Base-by-base conservation (phyloP, 345 rosid species). In the Eutrema heterophyllum region DNA sequence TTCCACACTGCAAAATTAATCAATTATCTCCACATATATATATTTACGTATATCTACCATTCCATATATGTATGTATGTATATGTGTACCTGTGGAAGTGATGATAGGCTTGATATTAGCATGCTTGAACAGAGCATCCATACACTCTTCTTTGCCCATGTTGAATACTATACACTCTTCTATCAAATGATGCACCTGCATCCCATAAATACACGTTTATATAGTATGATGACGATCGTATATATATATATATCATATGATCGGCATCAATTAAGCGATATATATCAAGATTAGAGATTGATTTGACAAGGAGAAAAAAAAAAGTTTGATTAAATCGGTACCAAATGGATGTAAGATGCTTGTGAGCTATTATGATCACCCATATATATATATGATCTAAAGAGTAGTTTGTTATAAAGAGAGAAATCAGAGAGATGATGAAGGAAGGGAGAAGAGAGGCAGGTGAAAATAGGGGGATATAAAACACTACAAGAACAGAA, bases 121-220 rank as follows among this genome's bases (percentile, higher is more conserved):
- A 79, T 91, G 93, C 80, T 87, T 89, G 60, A 88, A 82, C 77
- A 93, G 87, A 80, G 97, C 91, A 43, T 88, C 94, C 89, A 88
- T 84, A 92, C 96, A 91, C 83, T 93, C 97, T 80, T 93, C 96
- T 82, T 77, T 93, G 74, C 75, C 82, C 98, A 93, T 83, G 82
- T 87, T 88, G 84, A 91, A 89, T 21, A 91, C n/a, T 12, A 93
- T 77, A 60, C 98, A 93, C 78, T 91, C 89, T 78, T 93, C 98
- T 64, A 93, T 93, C 39, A 93, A 86, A 81, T 80, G 96, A 70
- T 93, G 98, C 73, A 93, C 98, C 98, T 93, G 75, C 78, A 67
- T 36, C 15, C 46, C 40, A 58, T 30, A 44, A 30, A 33, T 1
- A 41, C 18, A 40, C 26, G 9, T 21, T 33, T 7, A 15, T 27